These are phyloP conservation scores for Entomortierella beljakovae DNA, from an alignment of 192 early-diverging fungal genomes.

Conservation along the genomic window DNA sequence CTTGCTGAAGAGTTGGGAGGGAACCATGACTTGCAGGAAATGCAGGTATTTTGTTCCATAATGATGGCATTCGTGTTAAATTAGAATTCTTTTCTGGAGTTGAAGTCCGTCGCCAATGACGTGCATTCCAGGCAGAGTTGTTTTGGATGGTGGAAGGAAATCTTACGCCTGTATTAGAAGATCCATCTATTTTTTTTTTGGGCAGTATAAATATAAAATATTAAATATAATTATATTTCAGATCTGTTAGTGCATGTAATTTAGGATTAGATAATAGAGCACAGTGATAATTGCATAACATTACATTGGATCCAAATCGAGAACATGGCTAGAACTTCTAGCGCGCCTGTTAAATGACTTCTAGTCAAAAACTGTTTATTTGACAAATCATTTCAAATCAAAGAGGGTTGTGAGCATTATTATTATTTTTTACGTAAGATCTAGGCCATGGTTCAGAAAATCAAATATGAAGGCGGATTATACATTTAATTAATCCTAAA, in stretches of 20 bases:
- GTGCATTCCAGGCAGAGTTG: constrained; percentile 14
- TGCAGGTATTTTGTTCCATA: constrained; percentile 36
- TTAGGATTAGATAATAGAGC: too few relatives aligned
- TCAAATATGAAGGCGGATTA: too few relatives aligned
- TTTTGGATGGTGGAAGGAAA: constrained; percentile 2
- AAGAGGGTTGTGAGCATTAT: too few relatives aligned
- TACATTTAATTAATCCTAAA: background rate
- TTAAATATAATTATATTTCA: too few relatives aligned
- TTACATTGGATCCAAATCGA: constrained; percentile 33
- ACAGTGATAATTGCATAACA: too few relatives aligned
- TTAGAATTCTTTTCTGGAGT: constrained; percentile 32
- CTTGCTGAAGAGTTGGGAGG: constrained; percentile 5
- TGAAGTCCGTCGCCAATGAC: constrained; percentile 39
- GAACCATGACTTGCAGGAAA: constrained; percentile 17
- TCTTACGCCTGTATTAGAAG: too few relatives aligned
- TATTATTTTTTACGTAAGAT: too few relatives aligned
- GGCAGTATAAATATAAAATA: too few relatives aligned
- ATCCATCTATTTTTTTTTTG: too few relatives aligned
- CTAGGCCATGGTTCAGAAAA: too few relatives aligned
- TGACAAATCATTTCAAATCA: too few relatives aligned
- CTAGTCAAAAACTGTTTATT: constrained; percentile 34
- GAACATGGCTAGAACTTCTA: constrained; percentile 28
- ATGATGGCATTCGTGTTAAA: constrained; percentile 10
- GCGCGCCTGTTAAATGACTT: background rate
- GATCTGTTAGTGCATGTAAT: too few relatives aligned